Evolutionary conservation across 1,284 basidiomycete species (phyloP), one percentile per base, ranked within the genome.

Genomic region (Heterobasidion annosum): DNA sequence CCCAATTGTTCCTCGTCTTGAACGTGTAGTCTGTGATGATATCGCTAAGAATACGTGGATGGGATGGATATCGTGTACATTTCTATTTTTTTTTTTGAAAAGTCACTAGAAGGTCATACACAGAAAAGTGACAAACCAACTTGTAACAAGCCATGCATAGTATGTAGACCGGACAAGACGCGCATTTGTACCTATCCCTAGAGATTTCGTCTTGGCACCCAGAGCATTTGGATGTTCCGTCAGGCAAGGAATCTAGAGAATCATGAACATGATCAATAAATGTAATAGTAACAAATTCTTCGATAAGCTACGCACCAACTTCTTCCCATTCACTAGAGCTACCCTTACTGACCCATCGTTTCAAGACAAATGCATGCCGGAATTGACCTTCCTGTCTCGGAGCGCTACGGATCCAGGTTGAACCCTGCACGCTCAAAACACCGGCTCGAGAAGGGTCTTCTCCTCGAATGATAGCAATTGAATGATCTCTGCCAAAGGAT

Each of bases 31-130:
- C 61, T 73, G 77, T 61, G 90, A 87, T n/a, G 84, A 85, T 1
- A 93, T 76, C 3, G 81, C 76, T 9, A 94, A 70, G 74, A 95
- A 95, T 0, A 85, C 83, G 64, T 96, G 91, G 0, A 81, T 79
- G 4, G 93, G 93, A 64, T 96, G 93, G 19, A 94, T 81, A 62
- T 93, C 90, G 61, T 94, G 89, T 7, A 93, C 91, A 2, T 56
- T 54, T 35, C 59, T 61, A 46, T 18, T 16, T 34, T 32, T 9
- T 44, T 4, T 7, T 15, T 12, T 16, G 45, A 15, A 45, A 10
- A 46, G 19, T 2, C 50, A 73, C 85, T 18, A 35, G 8, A 83
- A 62, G 58, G 47, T 55, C 25, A 25, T 25, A 25, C 5, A 4
- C 25, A 43, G 35, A 51, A 34, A 25, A 43, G 33, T 45, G n/a